phyloP scores from a whole-genome alignment of 495 filamentous ascomycete species.

The Tricharina praecox region DNA sequence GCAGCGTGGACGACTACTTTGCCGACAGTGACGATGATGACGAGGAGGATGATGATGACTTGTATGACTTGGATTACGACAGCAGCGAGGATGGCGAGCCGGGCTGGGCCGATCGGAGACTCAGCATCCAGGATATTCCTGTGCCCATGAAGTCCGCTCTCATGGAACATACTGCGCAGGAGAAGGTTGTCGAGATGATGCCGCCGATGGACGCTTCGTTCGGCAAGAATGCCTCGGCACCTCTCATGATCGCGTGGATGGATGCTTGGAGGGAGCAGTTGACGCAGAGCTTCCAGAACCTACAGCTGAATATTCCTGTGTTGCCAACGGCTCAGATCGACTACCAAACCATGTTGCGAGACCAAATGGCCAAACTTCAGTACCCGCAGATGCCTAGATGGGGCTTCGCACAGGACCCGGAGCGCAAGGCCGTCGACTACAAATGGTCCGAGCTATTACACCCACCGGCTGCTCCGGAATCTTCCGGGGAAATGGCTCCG shows the following conservation, averaged over 20 bases:
- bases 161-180: no score
- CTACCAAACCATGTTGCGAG: constrained; percentile 23
- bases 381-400: constrained; percentile 24
- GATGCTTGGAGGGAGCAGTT: constrained; percentile 51
- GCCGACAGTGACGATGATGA: constrained; percentile 30
- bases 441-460: constrained; percentile 55
- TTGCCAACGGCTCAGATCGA: constrained; percentile 39
- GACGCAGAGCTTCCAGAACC: constrained; percentile 61
- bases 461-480: constrained; percentile 32
- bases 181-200: constrained; percentile 16
- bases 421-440: constrained; percentile 38
- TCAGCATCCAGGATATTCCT: constrained; percentile 27
- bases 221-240: constrained; percentile 39
- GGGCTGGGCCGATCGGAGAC: constrained; percentile 12
- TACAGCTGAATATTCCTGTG: constrained; percentile 44
- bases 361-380: constrained; percentile 22
- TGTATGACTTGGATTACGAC: constrained; percentile 1
- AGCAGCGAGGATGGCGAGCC: background rate
- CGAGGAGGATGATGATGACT: constrained; percentile 15
- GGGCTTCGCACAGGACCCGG: constrained; percentile 21
- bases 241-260: constrained; percentile 40
- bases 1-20: constrained; percentile 35
- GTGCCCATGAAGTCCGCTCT: constrained; percentile 27
- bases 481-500: constrained; percentile 33
- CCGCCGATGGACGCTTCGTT: constrained; percentile 25